Evolutionary conservation across 352 stramenopile species (phyloP).

Genomic region (Phytophthora meadii): DNA sequence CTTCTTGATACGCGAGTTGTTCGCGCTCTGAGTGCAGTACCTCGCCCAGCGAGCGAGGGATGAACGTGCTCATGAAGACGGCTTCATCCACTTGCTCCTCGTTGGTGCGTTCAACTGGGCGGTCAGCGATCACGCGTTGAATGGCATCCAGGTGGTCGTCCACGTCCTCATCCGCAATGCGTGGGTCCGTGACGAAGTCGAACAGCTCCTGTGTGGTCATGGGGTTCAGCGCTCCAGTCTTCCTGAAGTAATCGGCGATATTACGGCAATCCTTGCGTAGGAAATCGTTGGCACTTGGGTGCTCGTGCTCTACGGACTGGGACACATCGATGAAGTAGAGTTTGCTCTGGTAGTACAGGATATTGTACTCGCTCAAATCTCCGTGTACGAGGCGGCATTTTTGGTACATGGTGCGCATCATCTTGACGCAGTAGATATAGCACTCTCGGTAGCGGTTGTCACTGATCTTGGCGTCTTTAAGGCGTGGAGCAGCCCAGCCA

Average conservation of each 20-base stretch:
- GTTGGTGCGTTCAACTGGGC: conserved; percentile 62
- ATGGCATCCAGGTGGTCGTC: conserved; percentile 90
- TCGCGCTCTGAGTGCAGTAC: conserved; percentile 90
- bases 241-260: conserved; percentile 97
- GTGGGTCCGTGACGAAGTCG: conserved; percentile 94
- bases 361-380: conserved; percentile 99
- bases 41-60: conserved; percentile 95
- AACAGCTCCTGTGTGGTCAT: conserved; percentile 97
- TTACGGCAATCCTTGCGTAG: conserved; percentile 98
- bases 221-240: conserved; percentile 89
- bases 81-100: conserved; percentile 93
- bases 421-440: conserved; percentile 96
- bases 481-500: conserved; percentile 94
- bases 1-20: conserved; percentile 86
- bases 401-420: conserved; percentile 98
- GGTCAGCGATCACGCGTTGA: conserved; percentile 88
- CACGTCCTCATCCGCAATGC: conserved; percentile 77
- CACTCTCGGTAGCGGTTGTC: conserved; percentile 92
- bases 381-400: conserved; percentile 97
- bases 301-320: conserved; percentile 98
- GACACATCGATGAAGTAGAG: conserved; percentile 99
- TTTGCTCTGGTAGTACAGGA: conserved; percentile 97
- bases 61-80: conserved; percentile 94
- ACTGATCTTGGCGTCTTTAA: conserved; percentile 95
- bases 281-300: conserved; percentile 98